Conservation (phyloP, 306 rosid genomes). For the Canavalia gladiata region DNA sequence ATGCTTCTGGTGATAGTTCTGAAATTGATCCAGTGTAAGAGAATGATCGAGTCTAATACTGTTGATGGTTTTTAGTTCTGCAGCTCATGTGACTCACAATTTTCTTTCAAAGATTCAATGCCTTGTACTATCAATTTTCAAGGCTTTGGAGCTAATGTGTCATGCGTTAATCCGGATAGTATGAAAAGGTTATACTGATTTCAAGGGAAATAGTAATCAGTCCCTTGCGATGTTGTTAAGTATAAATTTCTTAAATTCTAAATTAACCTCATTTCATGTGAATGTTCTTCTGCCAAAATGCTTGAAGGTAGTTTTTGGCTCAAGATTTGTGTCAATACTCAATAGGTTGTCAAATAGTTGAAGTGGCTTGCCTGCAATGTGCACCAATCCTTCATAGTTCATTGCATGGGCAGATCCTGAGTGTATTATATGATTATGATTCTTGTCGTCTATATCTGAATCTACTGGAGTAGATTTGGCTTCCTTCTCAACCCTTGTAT, state of each 20-base stretch:
- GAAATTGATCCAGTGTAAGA: conserved; percentile 47
- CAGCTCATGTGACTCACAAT: conserved; percentile 39
- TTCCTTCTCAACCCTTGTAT: conserved; percentile 46
- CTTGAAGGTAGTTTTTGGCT: conserved; percentile 47
- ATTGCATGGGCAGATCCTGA: conserved; percentile 28
- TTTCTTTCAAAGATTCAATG: conserved; percentile 43
- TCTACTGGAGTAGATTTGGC: conserved; percentile 31
- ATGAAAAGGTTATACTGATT: conserved; percentile 54
- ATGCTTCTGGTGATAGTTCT: conserved; percentile 55
- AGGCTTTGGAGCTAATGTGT: conserved; percentile 55
- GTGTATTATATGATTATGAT: conserved; percentile 32
- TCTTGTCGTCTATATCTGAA: conserved; percentile 46
- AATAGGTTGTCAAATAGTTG: conserved; percentile 42
- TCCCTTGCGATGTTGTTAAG: conserved; percentile 47
- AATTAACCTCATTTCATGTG: conserved; percentile 42
- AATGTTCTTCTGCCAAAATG: conserved; percentile 49
- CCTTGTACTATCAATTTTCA: conserved; percentile 56
- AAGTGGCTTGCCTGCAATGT: conserved; percentile 37
- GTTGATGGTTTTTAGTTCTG: conserved; percentile 30
- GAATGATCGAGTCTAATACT: conserved; percentile 50
- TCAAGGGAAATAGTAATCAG: conserved; percentile 47
- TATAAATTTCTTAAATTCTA: conserved; percentile 41
- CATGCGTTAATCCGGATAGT: conserved; percentile 48
- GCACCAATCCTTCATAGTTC: conserved; percentile 27
- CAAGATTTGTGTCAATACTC: conserved; percentile 46